phyloP scores from a whole-genome alignment of 345 rosid genomes.

The Pistacia atlantica region DNA sequence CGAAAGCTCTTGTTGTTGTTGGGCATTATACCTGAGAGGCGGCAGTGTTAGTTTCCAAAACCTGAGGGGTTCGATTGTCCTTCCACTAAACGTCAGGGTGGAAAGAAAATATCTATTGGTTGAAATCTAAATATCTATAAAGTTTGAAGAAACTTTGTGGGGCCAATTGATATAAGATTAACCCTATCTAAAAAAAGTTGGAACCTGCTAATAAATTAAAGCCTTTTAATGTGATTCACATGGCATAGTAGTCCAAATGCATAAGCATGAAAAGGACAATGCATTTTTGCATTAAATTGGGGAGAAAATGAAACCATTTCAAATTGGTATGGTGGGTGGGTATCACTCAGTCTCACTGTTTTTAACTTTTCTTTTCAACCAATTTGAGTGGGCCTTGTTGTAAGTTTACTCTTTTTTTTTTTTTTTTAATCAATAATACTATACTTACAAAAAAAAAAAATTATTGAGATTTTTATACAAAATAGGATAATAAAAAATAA shows the following conservation, averaged over 20 bases:
- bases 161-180: not conserved
- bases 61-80: no score
- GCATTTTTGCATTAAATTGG: not conserved
- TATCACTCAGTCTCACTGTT: not conserved
- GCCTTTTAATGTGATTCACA: not conserved
- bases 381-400: not conserved
- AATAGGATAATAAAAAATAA: no score
- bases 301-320: not conserved
- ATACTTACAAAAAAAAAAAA: no score
- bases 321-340: not conserved
- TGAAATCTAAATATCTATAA: no score
- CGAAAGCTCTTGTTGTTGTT: no score
- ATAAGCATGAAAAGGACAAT: conserved; percentile 8
- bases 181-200: not conserved
- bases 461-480: no score
- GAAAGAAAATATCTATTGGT: no score
- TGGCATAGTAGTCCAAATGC: not conserved
- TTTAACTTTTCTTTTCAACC: not conserved
- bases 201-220: not conserved
- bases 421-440: no score
- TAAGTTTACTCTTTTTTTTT: not conserved
- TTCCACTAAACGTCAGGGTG: no score
- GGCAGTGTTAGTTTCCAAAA: no score
- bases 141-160: not conserved
- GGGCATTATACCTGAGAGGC: no score